Evolutionary conservation across 2,329 filamentous ascomycete species (phyloP).

Genomic region (Myriangium duriaei): DNA sequence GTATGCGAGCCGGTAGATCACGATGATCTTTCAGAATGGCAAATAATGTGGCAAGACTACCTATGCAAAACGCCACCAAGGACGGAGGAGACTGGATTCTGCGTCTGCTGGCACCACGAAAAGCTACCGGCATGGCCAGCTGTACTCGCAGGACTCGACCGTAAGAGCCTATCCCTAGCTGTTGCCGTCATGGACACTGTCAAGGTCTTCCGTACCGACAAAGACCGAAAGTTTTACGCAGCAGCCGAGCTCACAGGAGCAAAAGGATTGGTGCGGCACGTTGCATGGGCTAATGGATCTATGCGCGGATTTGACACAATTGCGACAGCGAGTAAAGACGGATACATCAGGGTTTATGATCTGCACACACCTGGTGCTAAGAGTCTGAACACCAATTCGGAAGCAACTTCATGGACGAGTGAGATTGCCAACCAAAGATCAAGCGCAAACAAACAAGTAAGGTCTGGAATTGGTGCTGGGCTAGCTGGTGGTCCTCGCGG

Average conservation of each 20-base stretch:
- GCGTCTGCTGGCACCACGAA: slow-evolving; percentile 79
- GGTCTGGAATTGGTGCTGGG: slow-evolving; percentile 43
- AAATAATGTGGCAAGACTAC: slow-evolving; percentile 60
- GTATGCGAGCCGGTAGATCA: slow-evolving; percentile 78
- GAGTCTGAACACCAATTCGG: slow-evolving; percentile 27
- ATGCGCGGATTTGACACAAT: slow-evolving; percentile 82
- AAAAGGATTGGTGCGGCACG: slow-evolving; percentile 66
- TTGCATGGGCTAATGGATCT: slow-evolving; percentile 86
- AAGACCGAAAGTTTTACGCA: slow-evolving; percentile 69
- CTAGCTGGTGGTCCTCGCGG: slow-evolving; percentile 36
- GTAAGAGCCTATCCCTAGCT: slow-evolving; percentile 66
- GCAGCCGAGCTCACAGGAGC: slow-evolving; percentile 66
- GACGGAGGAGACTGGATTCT: slow-evolving; percentile 79
- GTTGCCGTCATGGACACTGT: slow-evolving; percentile 78
- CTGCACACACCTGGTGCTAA: slow-evolving; percentile 48
- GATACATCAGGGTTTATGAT: slow-evolving; percentile 78
- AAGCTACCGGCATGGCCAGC: slow-evolving; percentile 67
- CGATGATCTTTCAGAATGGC: slow-evolving; percentile 67
- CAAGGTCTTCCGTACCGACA: slow-evolving; percentile 67
- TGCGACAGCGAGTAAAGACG: slow-evolving; percentile 87
- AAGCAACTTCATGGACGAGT: slow-evolving; percentile 25
- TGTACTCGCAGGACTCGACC: slow-evolving; percentile 66
- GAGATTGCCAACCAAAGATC: slow-evolving; percentile 18
- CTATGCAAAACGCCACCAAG: slow-evolving; percentile 58
- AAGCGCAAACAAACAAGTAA: slow-evolving; percentile 22